Evolutionary conservation across 192 early-diverging fungal species (phyloP).

Genomic region (Paraglomus occultum): DNA sequence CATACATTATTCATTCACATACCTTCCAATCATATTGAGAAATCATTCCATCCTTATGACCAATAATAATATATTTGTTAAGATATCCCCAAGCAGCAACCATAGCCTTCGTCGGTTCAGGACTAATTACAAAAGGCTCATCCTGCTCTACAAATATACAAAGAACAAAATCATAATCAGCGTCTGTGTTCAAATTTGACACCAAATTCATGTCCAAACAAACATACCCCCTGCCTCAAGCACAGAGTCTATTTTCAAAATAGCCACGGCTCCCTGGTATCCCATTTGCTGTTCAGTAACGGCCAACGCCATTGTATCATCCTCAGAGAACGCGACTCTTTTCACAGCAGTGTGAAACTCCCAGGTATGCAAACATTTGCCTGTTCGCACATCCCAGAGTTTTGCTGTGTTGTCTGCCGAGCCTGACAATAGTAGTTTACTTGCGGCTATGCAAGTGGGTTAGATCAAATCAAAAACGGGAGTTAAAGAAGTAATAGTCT

Average conservation of each 20-base stretch:
- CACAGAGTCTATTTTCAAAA: slow-evolving; percentile 72
- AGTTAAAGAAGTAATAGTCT: neutral
- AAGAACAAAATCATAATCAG: neutral
- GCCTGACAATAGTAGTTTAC: slow-evolving; percentile 79
- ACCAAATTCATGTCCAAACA: neutral
- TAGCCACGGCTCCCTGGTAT: slow-evolving; percentile 77
- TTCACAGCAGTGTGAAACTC: slow-evolving; percentile 87
- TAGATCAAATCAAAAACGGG: neutral
- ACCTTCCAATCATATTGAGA: slow-evolving; percentile 86
- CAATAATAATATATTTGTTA: slow-evolving; percentile 91
- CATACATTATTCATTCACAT: neutral
- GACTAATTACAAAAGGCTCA: slow-evolving; percentile 69
- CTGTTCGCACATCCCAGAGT: slow-evolving; percentile 92
- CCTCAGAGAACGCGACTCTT: slow-evolving; percentile 87
- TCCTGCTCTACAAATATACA: slow-evolving; percentile 58
- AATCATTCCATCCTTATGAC: slow-evolving; percentile 91
- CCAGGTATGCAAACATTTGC: slow-evolving; percentile 90
- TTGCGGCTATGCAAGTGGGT: slow-evolving; percentile 50
- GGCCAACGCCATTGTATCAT: slow-evolving; percentile 81
- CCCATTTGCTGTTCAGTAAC: slow-evolving; percentile 99
- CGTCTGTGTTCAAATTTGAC: neutral
- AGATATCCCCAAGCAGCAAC: slow-evolving; percentile 91
- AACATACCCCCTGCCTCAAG: slow-evolving; percentile 54
- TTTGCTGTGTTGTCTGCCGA: slow-evolving; percentile 90
- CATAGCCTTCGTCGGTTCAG: slow-evolving; percentile 80